Conservation (phyloP, 2,329 filamentous ascomycete genomes). For the Pseudopyrenochaeta lycopersici region DNA sequence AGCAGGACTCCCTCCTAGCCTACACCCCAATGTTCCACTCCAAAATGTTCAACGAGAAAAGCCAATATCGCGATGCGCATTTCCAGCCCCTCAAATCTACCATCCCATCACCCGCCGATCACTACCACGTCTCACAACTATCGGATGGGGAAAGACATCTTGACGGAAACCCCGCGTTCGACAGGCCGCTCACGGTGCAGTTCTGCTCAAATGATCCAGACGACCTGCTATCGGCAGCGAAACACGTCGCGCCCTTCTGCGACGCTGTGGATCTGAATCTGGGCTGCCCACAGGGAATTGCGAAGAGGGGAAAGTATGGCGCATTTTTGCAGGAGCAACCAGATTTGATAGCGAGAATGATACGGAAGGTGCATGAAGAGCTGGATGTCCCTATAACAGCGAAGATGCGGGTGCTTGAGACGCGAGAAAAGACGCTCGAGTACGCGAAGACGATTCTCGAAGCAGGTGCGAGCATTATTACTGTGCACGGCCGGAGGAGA, state of each 20-base stretch:
- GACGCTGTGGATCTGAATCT: constrained; percentile 96
- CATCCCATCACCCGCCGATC: constrained; percentile 45
- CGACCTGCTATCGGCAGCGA: constrained; percentile 81
- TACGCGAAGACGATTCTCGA: constrained; percentile 88
- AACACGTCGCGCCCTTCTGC: constrained; percentile 82
- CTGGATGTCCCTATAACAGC: constrained; percentile 88
- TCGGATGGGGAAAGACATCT: constrained; percentile 57
- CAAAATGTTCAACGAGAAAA: constrained; percentile 80
- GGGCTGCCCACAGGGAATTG: constrained; percentile 96
- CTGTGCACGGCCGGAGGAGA: constrained; percentile 85
- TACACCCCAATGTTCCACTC: constrained; percentile 98
- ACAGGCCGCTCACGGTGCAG: constrained; percentile 92
- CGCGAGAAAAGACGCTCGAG: constrained; percentile 82
- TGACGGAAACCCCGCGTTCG: constrained; percentile 84
- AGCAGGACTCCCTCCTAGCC: constrained; percentile 71
- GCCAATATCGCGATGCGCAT: constrained; percentile 78
- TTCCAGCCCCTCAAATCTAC: constrained; percentile 73
- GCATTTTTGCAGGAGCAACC: constrained; percentile 95
- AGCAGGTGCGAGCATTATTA: constrained; percentile 91
- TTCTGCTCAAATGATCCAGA: constrained; percentile 92
- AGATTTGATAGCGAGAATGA: constrained; percentile 80
- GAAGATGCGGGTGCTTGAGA: constrained; percentile 91
- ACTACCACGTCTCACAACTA: constrained; percentile 45
- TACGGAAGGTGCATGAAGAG: constrained; percentile 81
- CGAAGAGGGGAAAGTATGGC: constrained; percentile 88